Percentiles rank a stretch among this genome's conserved stretches.
phyloP scores from a whole-genome alignment of 768 basidiomycete species.

The Lactifluus hygrophoroides region DNA sequence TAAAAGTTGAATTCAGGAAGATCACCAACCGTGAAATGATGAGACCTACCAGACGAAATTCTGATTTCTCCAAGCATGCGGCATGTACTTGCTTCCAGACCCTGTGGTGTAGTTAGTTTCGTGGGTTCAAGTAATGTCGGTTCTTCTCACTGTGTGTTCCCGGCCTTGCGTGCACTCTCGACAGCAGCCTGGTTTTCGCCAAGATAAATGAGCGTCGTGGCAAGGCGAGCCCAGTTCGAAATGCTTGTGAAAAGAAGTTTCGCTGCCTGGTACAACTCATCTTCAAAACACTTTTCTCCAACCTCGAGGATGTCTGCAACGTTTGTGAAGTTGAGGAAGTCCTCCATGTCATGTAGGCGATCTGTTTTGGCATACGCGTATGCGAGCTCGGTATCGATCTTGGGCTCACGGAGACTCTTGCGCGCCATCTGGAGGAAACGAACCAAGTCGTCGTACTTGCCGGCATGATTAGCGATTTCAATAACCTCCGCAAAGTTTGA shows the following conservation, averaged over 20 bases:
- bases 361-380: constrained; percentile 98
- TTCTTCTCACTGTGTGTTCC: constrained; percentile 83
- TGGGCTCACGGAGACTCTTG: constrained; percentile 92
- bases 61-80: constrained; percentile 94
- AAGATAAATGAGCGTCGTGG: constrained; percentile 96
- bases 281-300: constrained; percentile 99
- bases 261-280: constrained; percentile 94
- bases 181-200: constrained; percentile 98
- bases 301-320: constrained; percentile 95
- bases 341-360: constrained; percentile 98
- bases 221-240: constrained; percentile 97
- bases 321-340: constrained; percentile 97
- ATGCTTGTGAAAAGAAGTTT: constrained; percentile 95
- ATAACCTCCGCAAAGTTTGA: constrained; percentile 92
- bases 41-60: constrained; percentile 73
- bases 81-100: constrained; percentile 99
- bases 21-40: neutral
- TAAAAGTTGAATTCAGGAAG: constrained; percentile 12
- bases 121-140: neutral
- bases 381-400: constrained; percentile 95
- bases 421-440: constrained; percentile 98
- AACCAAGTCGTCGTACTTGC: constrained; percentile 88
- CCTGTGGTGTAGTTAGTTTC: constrained; percentile 32
- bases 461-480: constrained; percentile 91
- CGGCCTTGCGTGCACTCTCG: constrained; percentile 98